Evolutionary conservation across 23 red algal genomes (phyloP).

Genomic region (Pyropia yezoensis): DNA sequence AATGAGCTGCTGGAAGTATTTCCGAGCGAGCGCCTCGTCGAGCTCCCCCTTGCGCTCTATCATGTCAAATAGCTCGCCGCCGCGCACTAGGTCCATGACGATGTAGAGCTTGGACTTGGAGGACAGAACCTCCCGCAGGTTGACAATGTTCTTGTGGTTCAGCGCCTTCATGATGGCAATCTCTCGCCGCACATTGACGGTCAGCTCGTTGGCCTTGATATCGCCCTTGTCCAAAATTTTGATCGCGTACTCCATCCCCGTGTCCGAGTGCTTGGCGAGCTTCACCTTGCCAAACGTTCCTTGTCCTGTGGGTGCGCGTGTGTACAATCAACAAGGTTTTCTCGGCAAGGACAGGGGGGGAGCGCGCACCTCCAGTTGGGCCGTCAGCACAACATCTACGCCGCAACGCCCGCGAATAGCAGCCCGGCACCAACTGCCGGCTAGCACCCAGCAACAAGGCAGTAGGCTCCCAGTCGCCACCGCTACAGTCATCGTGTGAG

Average conservation of each 20-base stretch:
- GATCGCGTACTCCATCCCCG: conserved; percentile 65
- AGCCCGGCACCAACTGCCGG: too few relatives aligned
- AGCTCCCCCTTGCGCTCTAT: conserved; percentile 73
- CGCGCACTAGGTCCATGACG: conserved; percentile 85
- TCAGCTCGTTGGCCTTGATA: conserved; percentile 76
- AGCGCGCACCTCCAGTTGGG: too few relatives aligned
- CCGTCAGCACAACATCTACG: too few relatives aligned
- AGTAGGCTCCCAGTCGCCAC: too few relatives aligned
- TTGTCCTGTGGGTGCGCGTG: conserved; percentile 5
- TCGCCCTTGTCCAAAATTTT: conserved; percentile 91
- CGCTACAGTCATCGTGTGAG: too few relatives aligned
- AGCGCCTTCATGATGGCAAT: conserved; percentile 86
- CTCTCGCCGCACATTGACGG: conserved; percentile 80
- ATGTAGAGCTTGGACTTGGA: conserved; percentile 80
- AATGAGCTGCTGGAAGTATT: conserved; percentile 91
- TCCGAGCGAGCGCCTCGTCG: conserved; percentile 53
- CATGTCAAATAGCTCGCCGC: conserved; percentile 85
- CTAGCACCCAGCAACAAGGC: too few relatives aligned
- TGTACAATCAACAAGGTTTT: too few relatives aligned
- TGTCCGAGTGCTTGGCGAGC: conserved; percentile 60
- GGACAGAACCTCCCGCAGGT: conserved; percentile 69
- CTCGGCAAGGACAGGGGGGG: too few relatives aligned
- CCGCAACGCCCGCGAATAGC: too few relatives aligned
- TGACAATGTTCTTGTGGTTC: conserved; percentile 88
- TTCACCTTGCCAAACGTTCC: conserved; percentile 93